Percentiles rank a stretch among this genome's conserved stretches.
These are phyloP conservation scores for Fusarium phyllophilum DNA, from an alignment of 2,329 filamentous ascomycete genomes.

Conservation along the genomic window DNA sequence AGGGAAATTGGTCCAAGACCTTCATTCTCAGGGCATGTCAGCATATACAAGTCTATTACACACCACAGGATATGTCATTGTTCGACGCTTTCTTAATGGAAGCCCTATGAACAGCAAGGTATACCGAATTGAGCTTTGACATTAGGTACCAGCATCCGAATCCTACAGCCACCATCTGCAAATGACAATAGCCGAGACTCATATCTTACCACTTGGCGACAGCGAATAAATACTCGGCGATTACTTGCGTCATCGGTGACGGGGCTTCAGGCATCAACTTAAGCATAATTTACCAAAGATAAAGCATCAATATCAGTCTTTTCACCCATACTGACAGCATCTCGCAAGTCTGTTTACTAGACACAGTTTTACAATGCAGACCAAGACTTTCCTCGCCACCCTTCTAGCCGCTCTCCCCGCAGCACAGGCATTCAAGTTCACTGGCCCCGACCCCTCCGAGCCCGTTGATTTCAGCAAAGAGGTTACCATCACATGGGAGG, in stretches of 20 bases:
- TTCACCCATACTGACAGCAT: neutral
- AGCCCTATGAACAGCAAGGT: neutral
- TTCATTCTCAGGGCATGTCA: neutral
- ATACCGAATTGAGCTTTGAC: neutral
- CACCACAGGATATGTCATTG: neutral
- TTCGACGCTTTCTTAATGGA: neutral
- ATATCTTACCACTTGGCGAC: neutral
- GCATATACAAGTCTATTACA: too few species aligned
- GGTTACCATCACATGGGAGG: neutral
- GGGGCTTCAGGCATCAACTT: neutral
- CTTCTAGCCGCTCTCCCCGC: neutral
- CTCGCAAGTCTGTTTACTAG: neutral
- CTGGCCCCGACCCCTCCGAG: neutral
- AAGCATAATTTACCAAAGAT: neutral
- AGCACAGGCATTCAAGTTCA: neutral
- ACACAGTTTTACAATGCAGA: neutral
- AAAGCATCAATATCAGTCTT: neutral
- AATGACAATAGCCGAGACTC: neutral
- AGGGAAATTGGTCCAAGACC: neutral
- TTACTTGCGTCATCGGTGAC: neutral
- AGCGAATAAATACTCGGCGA: neutral
- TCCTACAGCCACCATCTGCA: neutral
- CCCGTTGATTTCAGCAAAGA: neutral
- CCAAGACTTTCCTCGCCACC: neutral
- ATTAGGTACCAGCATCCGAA: neutral